A percentile compares a stretch with the other conserved stretches of the same genome.
These are phyloP conservation scores for Ophiosphaerella narmari DNA, from an alignment of 2,329 filamentous ascomycete species.

Conservation along the genomic window DNA sequence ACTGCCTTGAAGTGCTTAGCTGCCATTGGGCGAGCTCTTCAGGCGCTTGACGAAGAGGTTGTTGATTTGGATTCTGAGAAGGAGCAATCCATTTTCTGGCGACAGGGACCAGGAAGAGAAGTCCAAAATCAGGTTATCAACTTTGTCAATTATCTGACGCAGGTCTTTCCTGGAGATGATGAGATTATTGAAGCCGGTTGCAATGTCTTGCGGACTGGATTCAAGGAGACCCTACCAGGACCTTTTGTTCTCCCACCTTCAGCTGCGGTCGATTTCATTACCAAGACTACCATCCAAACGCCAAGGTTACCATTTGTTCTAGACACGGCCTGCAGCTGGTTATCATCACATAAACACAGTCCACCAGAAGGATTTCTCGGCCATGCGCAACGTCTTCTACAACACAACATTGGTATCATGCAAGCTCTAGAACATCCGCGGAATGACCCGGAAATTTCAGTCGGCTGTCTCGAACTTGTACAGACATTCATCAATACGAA, in stretches of 20 bases:
- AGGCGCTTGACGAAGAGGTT: slow-evolving; percentile 67
- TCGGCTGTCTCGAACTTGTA: slow-evolving; percentile 74
- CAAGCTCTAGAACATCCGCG: slow-evolving; percentile 65
- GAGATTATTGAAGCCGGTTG: slow-evolving; percentile 76
- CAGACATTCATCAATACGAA: slow-evolving; percentile 66
- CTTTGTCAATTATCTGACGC: slow-evolving; percentile 56
- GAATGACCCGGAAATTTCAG: slow-evolving; percentile 71
- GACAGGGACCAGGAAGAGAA: slow-evolving; percentile 51
- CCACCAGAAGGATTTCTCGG: slow-evolving; percentile 28
- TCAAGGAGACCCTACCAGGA: slow-evolving; percentile 73
- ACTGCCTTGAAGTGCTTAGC: slow-evolving; percentile 69
- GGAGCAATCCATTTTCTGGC: slow-evolving; percentile 54
- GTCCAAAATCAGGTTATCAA: slow-evolving; percentile 59
- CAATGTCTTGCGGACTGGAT: slow-evolving; percentile 72
- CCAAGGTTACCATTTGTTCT: slow-evolving; percentile 72
- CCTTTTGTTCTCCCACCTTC: slow-evolving; percentile 75
- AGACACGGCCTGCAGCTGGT: slow-evolving; percentile 71
- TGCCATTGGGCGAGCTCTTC: slow-evolving; percentile 72
- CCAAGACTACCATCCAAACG: slow-evolving; percentile 62
- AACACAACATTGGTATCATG: slow-evolving; percentile 67
- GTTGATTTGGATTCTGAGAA: slow-evolving; percentile 67
- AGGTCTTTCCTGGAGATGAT: slow-evolving; percentile 62
- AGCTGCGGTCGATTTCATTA: slow-evolving; percentile 69
- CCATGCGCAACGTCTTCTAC: slow-evolving; percentile 49
- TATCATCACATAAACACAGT: slow-evolving; percentile 54